phyloP scores from a whole-genome alignment of 2,329 filamentous ascomycete species.

The Pseudocercospora ulei region DNA sequence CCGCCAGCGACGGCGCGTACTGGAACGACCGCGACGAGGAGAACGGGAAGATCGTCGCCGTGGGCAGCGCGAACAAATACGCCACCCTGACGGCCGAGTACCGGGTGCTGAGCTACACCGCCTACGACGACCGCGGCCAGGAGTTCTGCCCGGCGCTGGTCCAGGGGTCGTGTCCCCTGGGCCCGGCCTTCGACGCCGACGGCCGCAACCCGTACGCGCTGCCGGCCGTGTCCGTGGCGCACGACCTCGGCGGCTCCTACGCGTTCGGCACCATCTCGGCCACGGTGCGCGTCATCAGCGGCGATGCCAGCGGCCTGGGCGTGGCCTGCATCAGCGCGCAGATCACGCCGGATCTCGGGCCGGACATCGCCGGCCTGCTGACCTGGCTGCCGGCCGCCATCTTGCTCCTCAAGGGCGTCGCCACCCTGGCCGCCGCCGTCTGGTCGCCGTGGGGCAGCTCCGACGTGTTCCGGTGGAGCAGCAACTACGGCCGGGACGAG shows the following conservation, averaged over 20 bases:
- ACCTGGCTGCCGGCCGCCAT: slow-evolving; percentile 69
- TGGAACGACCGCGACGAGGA: slow-evolving; percentile 53
- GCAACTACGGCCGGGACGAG: slow-evolving; percentile 89
- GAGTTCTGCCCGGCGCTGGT: slow-evolving; percentile 56
- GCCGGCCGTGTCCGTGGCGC: slow-evolving; percentile 62
- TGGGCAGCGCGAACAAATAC: slow-evolving; percentile 54
- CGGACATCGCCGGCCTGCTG: slow-evolving; percentile 56
- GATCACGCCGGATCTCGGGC: slow-evolving; percentile 73
- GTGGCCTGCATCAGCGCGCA: slow-evolving; percentile 74
- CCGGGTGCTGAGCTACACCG: slow-evolving; percentile 67
- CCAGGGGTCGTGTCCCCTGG: slow-evolving; percentile 61
- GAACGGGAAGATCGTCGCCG: slow-evolving; percentile 66
- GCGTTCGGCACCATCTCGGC: slow-evolving; percentile 72
- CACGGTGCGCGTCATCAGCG: slow-evolving; percentile 64
- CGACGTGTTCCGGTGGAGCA: slow-evolving; percentile 91
- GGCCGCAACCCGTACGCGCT: slow-evolving; percentile 46
- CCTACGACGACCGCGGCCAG: slow-evolving; percentile 47
- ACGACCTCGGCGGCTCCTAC: slow-evolving; percentile 72
- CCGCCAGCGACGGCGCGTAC: slow-evolving; percentile 46
- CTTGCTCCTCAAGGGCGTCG: slow-evolving; percentile 67
- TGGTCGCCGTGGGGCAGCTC: slow-evolving; percentile 89
- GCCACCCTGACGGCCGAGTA: slow-evolving; percentile 66
- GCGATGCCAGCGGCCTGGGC: slow-evolving; percentile 52
- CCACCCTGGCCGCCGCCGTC: slow-evolving; percentile 73
- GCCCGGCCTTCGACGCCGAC: slow-evolving; percentile 58